Percentiles rank a stretch among this genome's conserved stretches.
Conservation (phyloP, 106 monocot genomes). For the Cymbidium sinense region DNA sequence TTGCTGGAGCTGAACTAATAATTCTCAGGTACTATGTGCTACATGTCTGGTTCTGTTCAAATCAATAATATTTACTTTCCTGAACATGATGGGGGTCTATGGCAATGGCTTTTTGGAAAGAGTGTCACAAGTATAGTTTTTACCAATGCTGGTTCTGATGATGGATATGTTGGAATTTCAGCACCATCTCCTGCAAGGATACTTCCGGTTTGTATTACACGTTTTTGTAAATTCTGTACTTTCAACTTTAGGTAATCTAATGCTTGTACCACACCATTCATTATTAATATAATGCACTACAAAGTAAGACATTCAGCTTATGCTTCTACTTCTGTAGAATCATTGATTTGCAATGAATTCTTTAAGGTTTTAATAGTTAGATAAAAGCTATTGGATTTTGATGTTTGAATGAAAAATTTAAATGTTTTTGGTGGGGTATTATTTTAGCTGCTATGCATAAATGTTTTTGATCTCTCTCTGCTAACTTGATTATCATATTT, state of each 20-base stretch:
- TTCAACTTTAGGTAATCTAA: neutral
- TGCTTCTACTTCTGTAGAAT: neutral
- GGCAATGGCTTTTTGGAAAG: slow-evolving; percentile 96
- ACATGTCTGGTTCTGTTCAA: slow-evolving; percentile 81
- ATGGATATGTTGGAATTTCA: slow-evolving; percentile 91
- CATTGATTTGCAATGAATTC: neutral
- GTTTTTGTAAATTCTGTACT: neutral
- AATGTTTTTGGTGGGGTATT: neutral
- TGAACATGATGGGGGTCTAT: slow-evolving; percentile 74
- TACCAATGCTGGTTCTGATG: slow-evolving; percentile 56
- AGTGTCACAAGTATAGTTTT: slow-evolving; percentile 52
- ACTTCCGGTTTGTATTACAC: slow-evolving; percentile 63
- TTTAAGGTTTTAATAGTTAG: neutral
- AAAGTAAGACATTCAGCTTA: neutral
- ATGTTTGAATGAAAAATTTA: neutral
- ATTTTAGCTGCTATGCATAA: neutral
- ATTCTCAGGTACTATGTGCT: slow-evolving; percentile 73
- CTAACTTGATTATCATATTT: neutral
- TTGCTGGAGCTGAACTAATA: neutral
- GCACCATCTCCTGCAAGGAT: slow-evolving; percentile 80
- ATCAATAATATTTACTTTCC: slow-evolving; percentile 73
- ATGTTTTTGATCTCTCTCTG: neutral
- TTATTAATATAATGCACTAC: neutral
- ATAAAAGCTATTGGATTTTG: neutral
- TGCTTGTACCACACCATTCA: neutral